These are phyloP conservation scores for Colletotrichum gloeosporioides DNA, from an alignment of 2,329 filamentous ascomycete genomes.

Conservation along the genomic window DNA sequence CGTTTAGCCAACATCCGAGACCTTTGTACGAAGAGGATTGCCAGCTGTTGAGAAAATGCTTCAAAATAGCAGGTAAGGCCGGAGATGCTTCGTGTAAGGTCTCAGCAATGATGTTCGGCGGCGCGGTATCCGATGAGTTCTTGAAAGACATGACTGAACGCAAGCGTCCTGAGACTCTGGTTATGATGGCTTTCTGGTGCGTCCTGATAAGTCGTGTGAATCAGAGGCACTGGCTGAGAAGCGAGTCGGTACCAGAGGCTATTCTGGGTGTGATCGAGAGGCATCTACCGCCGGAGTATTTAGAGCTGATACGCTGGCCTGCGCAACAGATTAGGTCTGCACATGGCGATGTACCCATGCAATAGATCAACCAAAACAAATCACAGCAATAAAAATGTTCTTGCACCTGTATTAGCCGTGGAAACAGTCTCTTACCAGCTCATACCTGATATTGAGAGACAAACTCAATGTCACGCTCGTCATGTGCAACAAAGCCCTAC, in stretches of 20 bases:
- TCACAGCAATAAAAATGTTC: not conserved
- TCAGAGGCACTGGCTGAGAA: not conserved
- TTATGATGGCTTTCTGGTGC: not conserved
- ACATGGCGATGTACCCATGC: not conserved
- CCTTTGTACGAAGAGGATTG: not conserved
- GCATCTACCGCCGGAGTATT: not conserved
- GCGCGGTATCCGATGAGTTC: not conserved
- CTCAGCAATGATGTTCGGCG: not conserved
- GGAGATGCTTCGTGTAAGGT: not conserved
- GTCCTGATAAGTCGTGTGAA: not conserved
- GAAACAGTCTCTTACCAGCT: not conserved
- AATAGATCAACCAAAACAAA: not conserved
- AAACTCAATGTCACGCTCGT: not conserved
- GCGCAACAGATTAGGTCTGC: not conserved
- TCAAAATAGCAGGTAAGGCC: not conserved
- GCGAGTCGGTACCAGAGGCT: not conserved
- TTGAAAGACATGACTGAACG: not conserved
- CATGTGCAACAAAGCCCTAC: not conserved
- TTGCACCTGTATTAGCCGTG: not conserved
- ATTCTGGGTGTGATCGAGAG: not conserved
- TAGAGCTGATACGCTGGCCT: not conserved
- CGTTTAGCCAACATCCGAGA: fast-evolving
- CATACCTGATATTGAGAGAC: not conserved
- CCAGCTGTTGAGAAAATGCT: not conserved
- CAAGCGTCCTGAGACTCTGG: not conserved